Evolutionary conservation across 1,139 yeast species (phyloP), one percentile per base, ranked within the genome.

Genomic region (Oligophagozyma castellii): DNA sequence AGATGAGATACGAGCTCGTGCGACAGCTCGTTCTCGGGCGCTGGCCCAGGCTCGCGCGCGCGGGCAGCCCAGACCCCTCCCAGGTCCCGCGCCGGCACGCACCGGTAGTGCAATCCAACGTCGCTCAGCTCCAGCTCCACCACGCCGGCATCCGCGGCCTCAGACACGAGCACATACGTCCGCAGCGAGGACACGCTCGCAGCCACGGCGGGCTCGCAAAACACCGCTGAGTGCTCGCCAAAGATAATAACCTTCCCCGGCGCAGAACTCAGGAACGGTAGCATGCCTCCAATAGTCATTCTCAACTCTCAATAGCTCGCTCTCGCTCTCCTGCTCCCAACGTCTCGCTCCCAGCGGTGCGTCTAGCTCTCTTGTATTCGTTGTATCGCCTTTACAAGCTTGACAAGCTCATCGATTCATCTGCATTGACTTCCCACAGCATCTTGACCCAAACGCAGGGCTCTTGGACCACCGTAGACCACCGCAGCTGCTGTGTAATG

Each of bases 221-320:
- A 81, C 2, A 89, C 99, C 2, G 93, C 96, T 2, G 96, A 81
- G 50, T 89, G 99, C 50, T 89, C 98, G 14, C 99, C 99, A 50
- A 84, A 92, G 26, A 92, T 66, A 43, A 89, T 92, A 24, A 84
- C 94, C 51, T 92, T 89, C 5, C 96, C 99, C 0, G 99, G 98
- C 2, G 99, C 93, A 36, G 95, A 80, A 2, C 83, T 81, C 33
- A 72, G 58, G 52, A 84, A 81, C 3, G 86, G 72, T 19, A 39
- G 20, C 20, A 10, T 16, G 12, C 19, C 4, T 14, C 22, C 7
- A 16, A 24, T 14, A 23, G 24, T 1, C 16, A 22, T 7, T 19
- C 19, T 12, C 16, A 23, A n/a, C 20, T 20, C 12, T 28, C 26
- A 8, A 22, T 16, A 2, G 5, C 27, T n/a, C 15, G 19, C 5